phyloP scores from a whole-genome alignment of 2,329 filamentous ascomycete species.

The Aspergillus sp. region DNA sequence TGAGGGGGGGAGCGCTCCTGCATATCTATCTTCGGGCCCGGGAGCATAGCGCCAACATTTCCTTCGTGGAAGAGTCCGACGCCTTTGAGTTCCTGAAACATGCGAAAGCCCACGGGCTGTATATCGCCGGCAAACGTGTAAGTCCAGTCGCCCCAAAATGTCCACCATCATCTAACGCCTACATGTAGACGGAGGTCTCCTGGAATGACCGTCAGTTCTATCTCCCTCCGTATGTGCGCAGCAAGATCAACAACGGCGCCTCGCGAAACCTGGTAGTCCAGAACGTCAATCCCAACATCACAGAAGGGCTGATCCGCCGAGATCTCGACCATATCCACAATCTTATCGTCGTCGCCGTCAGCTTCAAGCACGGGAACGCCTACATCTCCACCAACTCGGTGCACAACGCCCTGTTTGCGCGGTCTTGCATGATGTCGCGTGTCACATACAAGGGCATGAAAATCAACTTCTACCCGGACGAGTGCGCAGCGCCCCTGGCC shows the following conservation, averaged over 20 bases:
- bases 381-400: slow-evolving; percentile 76
- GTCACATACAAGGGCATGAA: slow-evolving; percentile 68
- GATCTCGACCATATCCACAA: slow-evolving; percentile 84
- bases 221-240: slow-evolving; percentile 61
- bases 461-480: slow-evolving; percentile 71
- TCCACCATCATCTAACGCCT: not conserved
- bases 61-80: slow-evolving; percentile 65
- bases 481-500: slow-evolving; percentile 64
- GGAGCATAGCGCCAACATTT: slow-evolving; percentile 64
- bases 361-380: slow-evolving; percentile 58
- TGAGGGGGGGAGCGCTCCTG: slow-evolving; percentile 70
- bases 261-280: slow-evolving; percentile 73
- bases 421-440: slow-evolving; percentile 70
- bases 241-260: slow-evolving; percentile 65
- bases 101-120: slow-evolving; percentile 64
- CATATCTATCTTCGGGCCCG: slow-evolving; percentile 63
- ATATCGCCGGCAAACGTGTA: slow-evolving; percentile 68
- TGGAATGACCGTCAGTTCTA: slow-evolving; percentile 73
- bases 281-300: slow-evolving; percentile 57
- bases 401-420: slow-evolving; percentile 70
- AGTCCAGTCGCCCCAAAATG: slow-evolving; percentile 24
- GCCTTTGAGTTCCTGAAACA: slow-evolving; percentile 66
- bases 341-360: slow-evolving; percentile 66
- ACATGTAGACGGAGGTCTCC: slow-evolving; percentile 59
- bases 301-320: slow-evolving; percentile 63